Conservation (phyloP, 192 early-diverging fungal genomes). For the Pecoramyces ruminantium region DNA sequence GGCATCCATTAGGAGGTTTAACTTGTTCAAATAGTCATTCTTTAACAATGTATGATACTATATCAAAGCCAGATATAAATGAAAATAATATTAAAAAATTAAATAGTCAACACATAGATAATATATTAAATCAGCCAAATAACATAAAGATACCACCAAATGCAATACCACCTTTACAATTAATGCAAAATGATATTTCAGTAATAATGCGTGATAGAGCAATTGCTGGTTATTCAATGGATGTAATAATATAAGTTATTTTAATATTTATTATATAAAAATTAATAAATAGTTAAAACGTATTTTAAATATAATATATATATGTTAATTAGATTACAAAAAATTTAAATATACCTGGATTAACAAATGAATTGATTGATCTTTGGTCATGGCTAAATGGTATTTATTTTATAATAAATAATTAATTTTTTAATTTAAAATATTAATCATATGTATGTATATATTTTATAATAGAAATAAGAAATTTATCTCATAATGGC, state of each 20-base stretch:
- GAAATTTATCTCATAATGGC: neutral
- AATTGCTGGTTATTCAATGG: slow-evolving; percentile 56
- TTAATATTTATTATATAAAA: slow-evolving; percentile 2
- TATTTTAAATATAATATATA: too few species aligned
- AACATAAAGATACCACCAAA: neutral
- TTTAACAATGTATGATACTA: neutral
- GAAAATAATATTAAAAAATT: slow-evolving; percentile 1
- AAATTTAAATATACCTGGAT: slow-evolving; percentile 1
- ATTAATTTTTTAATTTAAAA: neutral
- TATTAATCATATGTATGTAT: neutral
- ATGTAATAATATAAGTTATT: slow-evolving; percentile 29
- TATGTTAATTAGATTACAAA: slow-evolving; percentile 12
- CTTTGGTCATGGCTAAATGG: slow-evolving; percentile 11
- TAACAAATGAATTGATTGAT: neutral
- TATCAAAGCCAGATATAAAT: slow-evolving; percentile 4
- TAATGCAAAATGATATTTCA: slow-evolving; percentile 44
- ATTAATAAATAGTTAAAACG: too few species aligned
- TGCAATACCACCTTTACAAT: neutral
- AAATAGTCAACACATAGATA: neutral
- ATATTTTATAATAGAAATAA: neutral
- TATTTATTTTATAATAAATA: neutral
- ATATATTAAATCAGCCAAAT: neutral
- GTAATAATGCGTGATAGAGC: slow-evolving; percentile 65
- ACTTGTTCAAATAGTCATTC: slow-evolving; percentile 13
- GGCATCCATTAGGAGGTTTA: slow-evolving; percentile 33